Percentiles rank a stretch among this genome's conserved stretches.
phyloP scores from a whole-genome alignment of 2,329 filamentous ascomycete genomes.

The Exophiala bonariae region DNA sequence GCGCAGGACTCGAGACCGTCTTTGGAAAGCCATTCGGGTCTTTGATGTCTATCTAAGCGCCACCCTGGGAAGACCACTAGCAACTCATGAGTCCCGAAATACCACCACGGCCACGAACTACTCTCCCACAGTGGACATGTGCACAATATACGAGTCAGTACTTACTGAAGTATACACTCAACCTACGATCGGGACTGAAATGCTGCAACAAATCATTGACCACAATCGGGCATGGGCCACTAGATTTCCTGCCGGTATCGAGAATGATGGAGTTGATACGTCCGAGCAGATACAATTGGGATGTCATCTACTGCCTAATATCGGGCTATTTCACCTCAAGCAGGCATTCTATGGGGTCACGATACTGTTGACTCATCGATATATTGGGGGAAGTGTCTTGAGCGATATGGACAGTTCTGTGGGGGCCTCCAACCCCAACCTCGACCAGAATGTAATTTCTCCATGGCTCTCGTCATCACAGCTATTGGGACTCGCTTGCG shows the following conservation, averaged over 20 bases:
- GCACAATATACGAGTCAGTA: slow-evolving; percentile 39
- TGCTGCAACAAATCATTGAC: slow-evolving; percentile 38
- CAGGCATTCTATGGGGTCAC: slow-evolving; percentile 42
- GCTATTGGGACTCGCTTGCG: slow-evolving; percentile 34
- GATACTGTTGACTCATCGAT: slow-evolving; percentile 40
- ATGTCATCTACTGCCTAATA: slow-evolving; percentile 23
- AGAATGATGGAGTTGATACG: slow-evolving; percentile 16
- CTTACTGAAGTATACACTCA: slow-evolving; percentile 41
- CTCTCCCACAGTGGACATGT: slow-evolving; percentile 35
- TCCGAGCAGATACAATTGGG: neutral
- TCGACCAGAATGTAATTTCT: neutral
- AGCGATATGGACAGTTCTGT: neutral
- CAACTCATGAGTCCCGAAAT: slow-evolving; percentile 21
- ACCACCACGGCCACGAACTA: slow-evolving; percentile 25
- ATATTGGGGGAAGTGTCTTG: slow-evolving; percentile 34
- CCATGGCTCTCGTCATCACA: neutral
- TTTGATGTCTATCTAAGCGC: slow-evolving; percentile 24
- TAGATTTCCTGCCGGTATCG: slow-evolving; percentile 17
- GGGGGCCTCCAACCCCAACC: too few relatives aligned
- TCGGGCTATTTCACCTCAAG: slow-evolving; percentile 36
- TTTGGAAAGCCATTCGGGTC: slow-evolving; percentile 22
- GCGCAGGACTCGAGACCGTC: slow-evolving; percentile 39
- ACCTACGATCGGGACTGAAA: slow-evolving; percentile 38
- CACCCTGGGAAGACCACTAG: slow-evolving; percentile 18
- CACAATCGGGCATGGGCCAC: slow-evolving; percentile 40